Percentiles rank a stretch among this genome's conserved stretches.
phyloP scores from a whole-genome alignment of 1,139 yeast genomes.

The Hansenula lynferdii region DNA sequence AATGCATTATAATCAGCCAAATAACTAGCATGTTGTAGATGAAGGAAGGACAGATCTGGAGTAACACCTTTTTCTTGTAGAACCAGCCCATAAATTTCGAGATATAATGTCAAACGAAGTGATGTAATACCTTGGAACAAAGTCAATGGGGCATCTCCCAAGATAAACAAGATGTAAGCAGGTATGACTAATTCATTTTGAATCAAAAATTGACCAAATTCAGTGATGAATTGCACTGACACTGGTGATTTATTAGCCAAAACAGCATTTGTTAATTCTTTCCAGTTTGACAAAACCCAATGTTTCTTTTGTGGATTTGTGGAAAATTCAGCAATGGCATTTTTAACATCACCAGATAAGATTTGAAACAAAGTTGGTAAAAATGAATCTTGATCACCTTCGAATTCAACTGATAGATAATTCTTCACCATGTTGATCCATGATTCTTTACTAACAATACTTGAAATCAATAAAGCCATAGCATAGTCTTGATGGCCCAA shows the following conservation, averaged over 20 bases:
- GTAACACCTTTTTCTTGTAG: conserved; percentile 29
- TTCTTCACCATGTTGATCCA: conserved; percentile 55
- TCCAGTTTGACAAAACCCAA: conserved; percentile 52
- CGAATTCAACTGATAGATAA: conserved; percentile 41
- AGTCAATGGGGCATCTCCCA: conserved; percentile 45
- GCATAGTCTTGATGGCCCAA: conserved; percentile 71
- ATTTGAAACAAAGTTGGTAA: conserved; percentile 62
- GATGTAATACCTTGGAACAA: conserved; percentile 15
- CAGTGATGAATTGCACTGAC: conserved; percentile 41
- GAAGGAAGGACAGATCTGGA: conserved; percentile 45
- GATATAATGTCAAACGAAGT: conserved; percentile 42
- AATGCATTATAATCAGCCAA: conserved; percentile 60
- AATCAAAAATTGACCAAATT: conserved; percentile 48
- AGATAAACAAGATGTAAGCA: conserved; percentile 41
- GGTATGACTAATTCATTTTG: conserved; percentile 35
- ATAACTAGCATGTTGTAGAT: conserved; percentile 56
- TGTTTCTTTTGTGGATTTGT: conserved; percentile 36
- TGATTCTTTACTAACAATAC: conserved; percentile 55
- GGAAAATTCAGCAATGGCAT: conserved; percentile 46
- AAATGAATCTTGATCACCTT: conserved; percentile 42
- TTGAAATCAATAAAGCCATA: conserved; percentile 67
- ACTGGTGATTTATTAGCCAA: conserved; percentile 35
- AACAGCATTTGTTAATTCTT: conserved; percentile 42
- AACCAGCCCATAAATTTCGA: conserved; percentile 70
- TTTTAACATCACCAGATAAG: conserved; percentile 57